Base-by-base conservation (phyloP, 1,139 yeast genomes). In the Yamadazyma spencermartinsiae region DNA sequence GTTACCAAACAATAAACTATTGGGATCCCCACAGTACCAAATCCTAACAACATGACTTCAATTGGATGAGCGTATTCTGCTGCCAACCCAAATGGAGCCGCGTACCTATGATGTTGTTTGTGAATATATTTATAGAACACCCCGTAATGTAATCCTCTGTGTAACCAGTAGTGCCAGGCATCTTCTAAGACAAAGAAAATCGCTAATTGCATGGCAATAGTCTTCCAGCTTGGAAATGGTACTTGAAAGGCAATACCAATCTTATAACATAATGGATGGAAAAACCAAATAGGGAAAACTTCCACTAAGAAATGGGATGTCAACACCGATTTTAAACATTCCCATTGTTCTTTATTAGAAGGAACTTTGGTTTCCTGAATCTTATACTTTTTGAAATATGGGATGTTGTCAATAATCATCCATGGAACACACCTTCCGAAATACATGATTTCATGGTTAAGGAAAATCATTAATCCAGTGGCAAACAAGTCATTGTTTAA, bases 381-480 rank as follows among this genome's bases (percentile, higher is more conserved):
- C 65, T 88, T 88, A 72, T 78, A 88, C 59, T 73, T 79, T 51
- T 80, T 74, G 69, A 87, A 86, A 58, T 72, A 84, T 25, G 92
- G 87, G 36, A 85, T 78, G 50, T 77, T 72, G 58, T 86, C 96
- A 45, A 87, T 77, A 42, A 87, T 73, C 56, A 74, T 76, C 95
- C 95, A 87, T 18, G 96, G 96, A 39, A 87, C 54, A 57, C 89
- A 82, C 59, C 95, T 79, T 36, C 87, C 89, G 58, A 87, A 87
- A 63, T 87, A 87, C 76, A 85, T 80, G 42, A 80, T 39, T 62
- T 87, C 96, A 61, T 87, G 96, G 43, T 82, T 68, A 30, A 73
- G 51, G 58, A 87, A 84, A 54, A 87, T 82, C 52, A 87, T 63
- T 37, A 86, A 61, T 4, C 96, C 96, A 1, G 96, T 87, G 36